These are phyloP conservation scores for Penstemon eatonii DNA, from an alignment of 257 asterid genomes.

Conservation along the genomic window DNA sequence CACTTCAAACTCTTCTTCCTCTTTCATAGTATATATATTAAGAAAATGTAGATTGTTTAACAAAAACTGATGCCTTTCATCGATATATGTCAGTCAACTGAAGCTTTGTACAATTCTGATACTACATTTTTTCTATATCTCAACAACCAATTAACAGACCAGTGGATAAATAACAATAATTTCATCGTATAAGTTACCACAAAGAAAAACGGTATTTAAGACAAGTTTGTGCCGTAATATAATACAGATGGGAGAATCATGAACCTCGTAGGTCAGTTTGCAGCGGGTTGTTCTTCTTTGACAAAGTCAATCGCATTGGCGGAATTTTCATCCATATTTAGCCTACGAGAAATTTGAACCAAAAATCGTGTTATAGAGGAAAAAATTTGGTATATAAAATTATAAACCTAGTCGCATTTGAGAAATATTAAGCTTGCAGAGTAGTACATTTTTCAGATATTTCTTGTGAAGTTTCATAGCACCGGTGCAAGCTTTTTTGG, in stretches of 20 bases:
- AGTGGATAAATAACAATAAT: constrained; percentile 14
- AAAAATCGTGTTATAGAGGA: constrained; percentile 5
- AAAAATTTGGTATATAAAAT: not conserved
- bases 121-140: not conserved
- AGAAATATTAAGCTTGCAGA: constrained; percentile 8
- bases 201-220: constrained; percentile 5
- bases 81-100: not conserved
- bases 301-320: constrained; percentile 11
- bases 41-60: not conserved
- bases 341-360: constrained; percentile 35
- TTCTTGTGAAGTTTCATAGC: constrained; percentile 96
- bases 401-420: not conserved
- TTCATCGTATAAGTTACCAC: constrained; percentile 11
- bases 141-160: constrained; percentile 6
- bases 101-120: not conserved
- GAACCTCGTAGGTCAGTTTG: not conserved
- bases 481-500: constrained; percentile 75
- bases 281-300: constrained; percentile 13
- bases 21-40: not conserved
- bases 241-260: constrained; percentile 7
- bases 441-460: constrained; percentile 71
- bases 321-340: constrained; percentile 30
- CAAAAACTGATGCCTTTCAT: not conserved
- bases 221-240: constrained; percentile 9
- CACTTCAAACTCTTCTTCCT: too few species aligned